Evolutionary conservation across 371 early-diverging fungal genomes (phyloP).

Genomic region (Massospora cicadina): DNA sequence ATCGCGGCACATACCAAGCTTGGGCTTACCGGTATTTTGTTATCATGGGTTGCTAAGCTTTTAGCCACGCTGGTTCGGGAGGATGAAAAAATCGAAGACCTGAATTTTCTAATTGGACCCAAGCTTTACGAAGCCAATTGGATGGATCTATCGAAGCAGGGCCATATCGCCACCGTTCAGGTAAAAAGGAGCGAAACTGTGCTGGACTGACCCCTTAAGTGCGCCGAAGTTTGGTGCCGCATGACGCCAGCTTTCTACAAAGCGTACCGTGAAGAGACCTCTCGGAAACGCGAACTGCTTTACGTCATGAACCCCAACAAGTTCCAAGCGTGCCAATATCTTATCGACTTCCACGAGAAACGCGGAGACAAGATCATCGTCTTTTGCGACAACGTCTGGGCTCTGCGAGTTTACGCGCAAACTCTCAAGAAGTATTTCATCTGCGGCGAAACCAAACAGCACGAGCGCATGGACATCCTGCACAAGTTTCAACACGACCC

Average conservation of each 20-base stretch:
- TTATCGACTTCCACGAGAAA: slow-evolving; percentile 89
- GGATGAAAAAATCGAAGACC: slow-evolving; percentile 98
- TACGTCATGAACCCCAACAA: slow-evolving; percentile 99
- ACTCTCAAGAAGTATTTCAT: slow-evolving; percentile 90
- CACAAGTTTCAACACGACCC: slow-evolving; percentile 94
- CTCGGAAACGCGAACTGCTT: slow-evolving; percentile 64
- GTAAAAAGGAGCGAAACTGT: background rate
- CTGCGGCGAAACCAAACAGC: slow-evolving; percentile 91
- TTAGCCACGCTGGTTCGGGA: slow-evolving; percentile 96
- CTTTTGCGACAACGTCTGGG: slow-evolving; percentile 98
- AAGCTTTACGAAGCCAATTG: slow-evolving; percentile 99
- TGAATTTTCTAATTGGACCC: slow-evolving; percentile 99
- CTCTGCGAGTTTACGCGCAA: slow-evolving; percentile 79
- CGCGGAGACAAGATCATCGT: slow-evolving; percentile 99
- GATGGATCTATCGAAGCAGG: slow-evolving; percentile 95
- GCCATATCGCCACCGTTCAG: slow-evolving; percentile 98
- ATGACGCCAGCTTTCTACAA: slow-evolving; percentile 98
- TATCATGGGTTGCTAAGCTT: background rate
- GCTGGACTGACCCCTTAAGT: slow-evolving; percentile 18
- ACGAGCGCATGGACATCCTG: slow-evolving; percentile 90
- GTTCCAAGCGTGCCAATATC: slow-evolving; percentile 94
- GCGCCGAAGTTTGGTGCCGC: slow-evolving; percentile 99
- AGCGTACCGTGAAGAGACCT: slow-evolving; percentile 62
- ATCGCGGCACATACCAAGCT: slow-evolving; percentile 97
- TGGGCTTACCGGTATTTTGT: slow-evolving; percentile 58